A percentile compares a stretch with the other conserved stretches of the same genome.
Conservation (phyloP, 2,329 filamentous ascomycete genomes). For the Lecanicillium sp. region DNA sequence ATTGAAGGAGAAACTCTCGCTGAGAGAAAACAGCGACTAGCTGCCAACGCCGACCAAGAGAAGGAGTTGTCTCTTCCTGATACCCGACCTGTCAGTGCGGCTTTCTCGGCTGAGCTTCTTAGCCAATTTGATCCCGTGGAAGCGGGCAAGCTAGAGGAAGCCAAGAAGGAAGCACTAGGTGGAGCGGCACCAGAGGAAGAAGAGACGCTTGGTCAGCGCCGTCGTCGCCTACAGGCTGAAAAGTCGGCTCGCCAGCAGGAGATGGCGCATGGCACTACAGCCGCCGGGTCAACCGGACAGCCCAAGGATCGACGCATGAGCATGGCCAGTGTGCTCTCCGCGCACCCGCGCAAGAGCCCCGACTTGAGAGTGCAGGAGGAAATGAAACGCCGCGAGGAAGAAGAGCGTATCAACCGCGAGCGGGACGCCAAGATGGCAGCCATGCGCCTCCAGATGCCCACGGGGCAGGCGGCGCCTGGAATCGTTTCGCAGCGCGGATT, state of each 20-base stretch:
- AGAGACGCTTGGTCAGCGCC: slow-evolving; percentile 73
- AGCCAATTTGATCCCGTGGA: slow-evolving; percentile 53
- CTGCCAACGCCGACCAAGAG: slow-evolving; percentile 41
- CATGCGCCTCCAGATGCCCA: slow-evolving; percentile 45
- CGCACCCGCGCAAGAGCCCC: slow-evolving; percentile 34
- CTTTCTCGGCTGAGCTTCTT: slow-evolving; percentile 65
- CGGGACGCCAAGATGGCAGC: slow-evolving; percentile 44
- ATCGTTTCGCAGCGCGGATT: slow-evolving; percentile 38
- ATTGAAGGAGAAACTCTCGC: slow-evolving; percentile 60
- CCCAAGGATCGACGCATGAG: slow-evolving; percentile 35
- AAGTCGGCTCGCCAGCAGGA: slow-evolving; percentile 56
- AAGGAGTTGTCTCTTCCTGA: slow-evolving; percentile 40
- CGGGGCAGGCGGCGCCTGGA: slow-evolving; percentile 28
- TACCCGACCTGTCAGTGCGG: slow-evolving; percentile 54
- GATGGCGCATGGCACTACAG: slow-evolving; percentile 34
- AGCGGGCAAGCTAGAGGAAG: slow-evolving; percentile 30
- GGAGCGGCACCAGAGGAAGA: slow-evolving; percentile 48
- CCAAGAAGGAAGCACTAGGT: slow-evolving; percentile 37
- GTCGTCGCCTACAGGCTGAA: slow-evolving; percentile 65
- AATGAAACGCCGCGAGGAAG: slow-evolving; percentile 34
- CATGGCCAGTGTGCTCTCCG: slow-evolving; percentile 53
- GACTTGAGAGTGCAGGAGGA: slow-evolving; percentile 39
- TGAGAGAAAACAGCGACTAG: slow-evolving; percentile 59
- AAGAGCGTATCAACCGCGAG: slow-evolving; percentile 34
- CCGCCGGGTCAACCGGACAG: slow-evolving; percentile 14